Evolutionary conservation across 176 grass and related monocot species (phyloP).

Genomic region (Tillandsia leiboldiana): DNA sequence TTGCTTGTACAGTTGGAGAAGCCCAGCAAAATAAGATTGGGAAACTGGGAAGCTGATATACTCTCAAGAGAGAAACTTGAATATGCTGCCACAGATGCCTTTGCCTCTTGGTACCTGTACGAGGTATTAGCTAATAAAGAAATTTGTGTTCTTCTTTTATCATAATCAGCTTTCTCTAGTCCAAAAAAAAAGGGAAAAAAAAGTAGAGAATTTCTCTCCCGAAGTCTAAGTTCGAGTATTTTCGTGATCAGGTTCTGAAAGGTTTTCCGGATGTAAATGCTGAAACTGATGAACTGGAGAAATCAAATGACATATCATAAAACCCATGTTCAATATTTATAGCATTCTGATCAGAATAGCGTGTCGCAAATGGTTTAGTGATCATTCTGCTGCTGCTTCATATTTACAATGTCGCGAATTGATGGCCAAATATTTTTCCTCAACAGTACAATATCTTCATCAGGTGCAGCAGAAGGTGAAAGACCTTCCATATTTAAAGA

Average conservation of each 20-base stretch:
- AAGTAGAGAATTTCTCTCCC: neutral
- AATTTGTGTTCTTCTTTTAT: neutral
- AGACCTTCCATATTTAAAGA: too few relatives aligned
- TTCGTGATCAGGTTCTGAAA: slow-evolving; percentile 35
- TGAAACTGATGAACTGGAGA: slow-evolving; percentile 18
- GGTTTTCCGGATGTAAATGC: slow-evolving; percentile 32
- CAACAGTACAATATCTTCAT: too few relatives aligned
- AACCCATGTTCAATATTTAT: neutral
- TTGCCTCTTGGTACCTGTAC: slow-evolving; percentile 81
- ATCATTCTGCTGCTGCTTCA: too few relatives aligned
- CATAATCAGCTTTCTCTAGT: slow-evolving; percentile 3
- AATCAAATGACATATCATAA: slow-evolving; percentile 6
- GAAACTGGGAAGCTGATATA: slow-evolving; percentile 77
- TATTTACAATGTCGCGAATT: too few relatives aligned
- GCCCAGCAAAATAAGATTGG: slow-evolving; percentile 76
- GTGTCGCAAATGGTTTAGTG: neutral
- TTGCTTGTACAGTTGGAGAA: slow-evolving; percentile 51
- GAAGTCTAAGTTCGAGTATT: slow-evolving; percentile 20
- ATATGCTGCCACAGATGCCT: slow-evolving; percentile 97
- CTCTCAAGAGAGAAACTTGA: slow-evolving; percentile 61
- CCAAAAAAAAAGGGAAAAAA: slow-evolving; percentile 1
- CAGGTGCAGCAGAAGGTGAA: too few relatives aligned
- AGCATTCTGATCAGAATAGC: neutral
- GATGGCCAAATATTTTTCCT: too few relatives aligned
- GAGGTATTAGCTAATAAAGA: slow-evolving; percentile 37